These are phyloP conservation scores for Nymphaea thermarum DNA, from an alignment of 164 flowering plant genomes.

Conservation along the genomic window DNA sequence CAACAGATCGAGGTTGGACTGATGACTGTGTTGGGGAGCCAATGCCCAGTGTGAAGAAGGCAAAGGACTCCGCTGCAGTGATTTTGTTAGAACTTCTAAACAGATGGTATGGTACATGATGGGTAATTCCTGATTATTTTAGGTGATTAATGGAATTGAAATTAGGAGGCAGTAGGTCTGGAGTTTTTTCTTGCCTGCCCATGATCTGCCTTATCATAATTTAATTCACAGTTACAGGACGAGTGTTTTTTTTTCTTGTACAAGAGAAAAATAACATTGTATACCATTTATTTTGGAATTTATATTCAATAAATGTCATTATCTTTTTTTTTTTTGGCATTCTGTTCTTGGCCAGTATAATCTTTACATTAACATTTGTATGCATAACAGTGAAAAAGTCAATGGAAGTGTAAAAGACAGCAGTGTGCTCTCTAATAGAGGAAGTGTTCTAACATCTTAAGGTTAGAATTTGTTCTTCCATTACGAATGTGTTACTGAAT, in stretches of 20 bases:
- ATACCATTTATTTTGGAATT: neutral
- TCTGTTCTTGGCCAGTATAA: too few species aligned
- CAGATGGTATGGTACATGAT: constrained; percentile 34
- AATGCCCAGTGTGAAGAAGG: constrained; percentile 98
- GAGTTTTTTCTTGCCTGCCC: neutral
- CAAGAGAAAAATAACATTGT: neutral
- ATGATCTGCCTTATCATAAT: neutral
- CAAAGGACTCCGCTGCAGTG: constrained; percentile 91
- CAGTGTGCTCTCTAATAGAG: too few species aligned
- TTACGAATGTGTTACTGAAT: too few species aligned
- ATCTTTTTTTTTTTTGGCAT: too few species aligned
- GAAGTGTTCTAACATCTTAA: too few species aligned
- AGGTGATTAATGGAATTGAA: neutral
- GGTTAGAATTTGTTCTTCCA: too few species aligned
- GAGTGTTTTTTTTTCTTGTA: neutral
- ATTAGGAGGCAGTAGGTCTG: neutral
- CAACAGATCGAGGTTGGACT: constrained; percentile 80
- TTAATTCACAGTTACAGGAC: neutral
- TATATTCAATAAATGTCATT: too few species aligned
- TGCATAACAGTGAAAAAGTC: too few species aligned
- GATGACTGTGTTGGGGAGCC: constrained; percentile 97
- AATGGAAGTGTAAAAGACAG: too few species aligned
- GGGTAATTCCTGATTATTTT: neutral
- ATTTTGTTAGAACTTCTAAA: constrained; percentile 76
- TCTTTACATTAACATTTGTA: too few species aligned